Evolutionary conservation across 2,329 filamentous ascomycete species (phyloP).

Genomic region (Orbilia javanica): DNA sequence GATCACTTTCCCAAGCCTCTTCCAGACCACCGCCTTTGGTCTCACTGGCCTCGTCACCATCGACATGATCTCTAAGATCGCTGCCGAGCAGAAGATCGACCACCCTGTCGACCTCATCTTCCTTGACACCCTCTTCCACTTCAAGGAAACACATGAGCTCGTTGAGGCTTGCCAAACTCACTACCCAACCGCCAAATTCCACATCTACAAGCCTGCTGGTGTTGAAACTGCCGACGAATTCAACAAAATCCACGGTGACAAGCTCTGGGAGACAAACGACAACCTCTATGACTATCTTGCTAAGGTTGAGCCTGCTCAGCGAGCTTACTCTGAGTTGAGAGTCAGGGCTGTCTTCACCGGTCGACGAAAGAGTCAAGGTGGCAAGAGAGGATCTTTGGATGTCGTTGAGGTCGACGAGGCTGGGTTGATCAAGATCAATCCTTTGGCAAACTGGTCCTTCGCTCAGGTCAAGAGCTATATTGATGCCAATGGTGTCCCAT

Average conservation of each 20-base stretch:
- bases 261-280: slow-evolving; percentile 85
- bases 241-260: slow-evolving; percentile 81
- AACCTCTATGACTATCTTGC: slow-evolving; percentile 96
- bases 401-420: slow-evolving; percentile 94
- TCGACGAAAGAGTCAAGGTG: slow-evolving; percentile 89
- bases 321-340: slow-evolving; percentile 86
- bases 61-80: slow-evolving; percentile 85
- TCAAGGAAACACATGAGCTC: slow-evolving; percentile 79
- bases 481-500: slow-evolving; percentile 86
- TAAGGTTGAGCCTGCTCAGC: slow-evolving; percentile 95
- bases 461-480: slow-evolving; percentile 89
- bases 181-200: slow-evolving; percentile 83
- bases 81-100: slow-evolving; percentile 71
- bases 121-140: slow-evolving; percentile 86
- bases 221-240: slow-evolving; percentile 81
- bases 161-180: slow-evolving; percentile 79
- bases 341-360: slow-evolving; percentile 94
- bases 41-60: slow-evolving; percentile 83
- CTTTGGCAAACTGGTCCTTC: slow-evolving; percentile 93
- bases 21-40: slow-evolving; percentile 86
- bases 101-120: slow-evolving; percentile 78
- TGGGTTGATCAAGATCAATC: slow-evolving; percentile 96
- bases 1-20: slow-evolving; percentile 88
- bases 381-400: slow-evolving; percentile 87
- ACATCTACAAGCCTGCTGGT: slow-evolving; percentile 89